A percentile compares a stretch with the other conserved stretches of the same genome.
phyloP scores from a whole-genome alignment of 768 basidiomycete genomes.

The Tricholoma sp. region DNA sequence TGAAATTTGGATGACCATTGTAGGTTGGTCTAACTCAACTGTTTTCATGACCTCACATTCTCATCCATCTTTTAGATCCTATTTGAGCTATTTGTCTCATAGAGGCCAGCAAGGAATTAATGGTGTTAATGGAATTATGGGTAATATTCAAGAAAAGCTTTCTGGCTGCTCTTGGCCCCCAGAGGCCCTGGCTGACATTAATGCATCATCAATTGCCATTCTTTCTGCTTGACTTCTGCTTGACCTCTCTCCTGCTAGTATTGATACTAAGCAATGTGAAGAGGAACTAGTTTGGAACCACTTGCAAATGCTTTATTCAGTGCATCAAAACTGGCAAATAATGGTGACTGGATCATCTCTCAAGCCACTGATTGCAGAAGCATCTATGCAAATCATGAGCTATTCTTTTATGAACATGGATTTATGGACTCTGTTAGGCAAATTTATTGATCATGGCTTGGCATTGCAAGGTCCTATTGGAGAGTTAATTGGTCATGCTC shows the following conservation, averaged over 20 bases:
- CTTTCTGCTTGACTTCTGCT: neutral
- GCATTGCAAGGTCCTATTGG: too few relatives aligned
- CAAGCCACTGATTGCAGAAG: too few relatives aligned
- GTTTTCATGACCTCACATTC: too few relatives aligned
- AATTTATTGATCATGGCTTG: constrained; percentile 13
- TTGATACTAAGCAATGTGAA: neutral
- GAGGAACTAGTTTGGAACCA: neutral
- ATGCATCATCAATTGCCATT: neutral
- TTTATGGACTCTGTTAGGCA: neutral
- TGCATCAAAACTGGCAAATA: neutral
- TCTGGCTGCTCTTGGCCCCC: too few relatives aligned
- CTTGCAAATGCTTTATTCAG: neutral
- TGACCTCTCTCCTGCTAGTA: too few relatives aligned
- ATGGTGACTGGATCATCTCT: neutral
- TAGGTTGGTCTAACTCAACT: neutral
- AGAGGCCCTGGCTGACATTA: neutral
- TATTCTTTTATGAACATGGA: neutral
- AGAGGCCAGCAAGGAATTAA: too few relatives aligned
- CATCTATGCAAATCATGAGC: neutral
- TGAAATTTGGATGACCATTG: neutral
- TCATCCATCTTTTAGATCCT: too few relatives aligned
- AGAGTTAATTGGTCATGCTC: too few relatives aligned
- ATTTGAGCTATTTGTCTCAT: too few relatives aligned
- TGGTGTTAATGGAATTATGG: neutral
- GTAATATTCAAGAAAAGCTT: neutral